Conservation (phyloP, 2,329 filamentous ascomycete species). For the Ambrosiella xylebori region DNA sequence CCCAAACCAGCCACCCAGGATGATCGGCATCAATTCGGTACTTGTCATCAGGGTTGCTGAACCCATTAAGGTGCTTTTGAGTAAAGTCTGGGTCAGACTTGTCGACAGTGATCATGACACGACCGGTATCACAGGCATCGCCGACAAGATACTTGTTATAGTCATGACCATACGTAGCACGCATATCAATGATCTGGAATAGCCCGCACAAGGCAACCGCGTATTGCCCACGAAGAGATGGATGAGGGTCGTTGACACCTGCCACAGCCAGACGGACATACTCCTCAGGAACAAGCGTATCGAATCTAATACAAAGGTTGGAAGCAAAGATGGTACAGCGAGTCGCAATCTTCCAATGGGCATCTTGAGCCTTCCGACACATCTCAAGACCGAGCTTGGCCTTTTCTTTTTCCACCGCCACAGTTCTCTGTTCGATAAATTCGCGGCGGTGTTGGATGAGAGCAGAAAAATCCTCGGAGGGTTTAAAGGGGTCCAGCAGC, state of each 20-base stretch:
- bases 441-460: constrained; percentile 40
- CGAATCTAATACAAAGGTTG: constrained; percentile 81
- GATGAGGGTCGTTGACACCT: constrained; percentile 81
- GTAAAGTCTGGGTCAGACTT: constrained; percentile 68
- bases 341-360: constrained; percentile 93
- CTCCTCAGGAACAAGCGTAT: constrained; percentile 62
- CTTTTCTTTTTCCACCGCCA: constrained; percentile 71
- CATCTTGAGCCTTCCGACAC: constrained; percentile 55
- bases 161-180: constrained; percentile 69
- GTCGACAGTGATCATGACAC: constrained; percentile 54
- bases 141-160: constrained; percentile 34
- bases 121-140: constrained; percentile 44
- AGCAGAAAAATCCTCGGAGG: constrained; percentile 39
- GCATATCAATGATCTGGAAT: constrained; percentile 74
- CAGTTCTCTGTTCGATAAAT: constrained; percentile 58
- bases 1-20: constrained; percentile 94
- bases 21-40: constrained; percentile 87
- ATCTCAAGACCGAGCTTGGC: constrained; percentile 63
- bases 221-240: constrained; percentile 66
- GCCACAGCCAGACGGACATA: constrained; percentile 69
- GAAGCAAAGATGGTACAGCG: constrained; percentile 80
- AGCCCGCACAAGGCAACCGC: constrained; percentile 57
- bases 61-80: constrained; percentile 55
- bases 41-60: constrained; percentile 54
- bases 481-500: constrained; percentile 25